phyloP scores from a whole-genome alignment of 768 basidiomycete species.

The Boletus eberwhitei region DNA sequence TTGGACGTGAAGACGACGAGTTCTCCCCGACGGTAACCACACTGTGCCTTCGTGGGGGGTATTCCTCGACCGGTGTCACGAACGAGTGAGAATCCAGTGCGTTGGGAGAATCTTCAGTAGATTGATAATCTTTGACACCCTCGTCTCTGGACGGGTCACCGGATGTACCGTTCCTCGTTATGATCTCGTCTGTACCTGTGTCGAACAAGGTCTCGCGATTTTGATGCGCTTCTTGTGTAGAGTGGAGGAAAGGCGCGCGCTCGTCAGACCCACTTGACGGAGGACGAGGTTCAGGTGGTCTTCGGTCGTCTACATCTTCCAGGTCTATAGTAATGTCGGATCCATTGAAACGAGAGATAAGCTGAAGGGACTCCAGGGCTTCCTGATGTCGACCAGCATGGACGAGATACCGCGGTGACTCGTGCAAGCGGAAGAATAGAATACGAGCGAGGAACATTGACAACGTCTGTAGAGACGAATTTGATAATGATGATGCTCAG shows the following conservation, averaged over 20 bases:
- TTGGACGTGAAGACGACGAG: slow-evolving; percentile 14
- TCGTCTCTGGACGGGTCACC: slow-evolving; percentile 18
- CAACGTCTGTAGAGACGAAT: slow-evolving; percentile 57
- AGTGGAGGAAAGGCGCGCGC: slow-evolving; percentile 28
- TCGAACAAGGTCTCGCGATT: neutral
- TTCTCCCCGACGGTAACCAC: slow-evolving; percentile 31
- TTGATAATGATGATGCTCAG: neutral
- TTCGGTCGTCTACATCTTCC: slow-evolving; percentile 61
- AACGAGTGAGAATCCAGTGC: slow-evolving; percentile 26
- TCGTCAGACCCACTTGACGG: slow-evolving; percentile 20
- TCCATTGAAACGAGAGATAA: slow-evolving; percentile 87
- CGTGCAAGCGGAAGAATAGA: slow-evolving; percentile 86
- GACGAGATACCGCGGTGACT: slow-evolving; percentile 92
- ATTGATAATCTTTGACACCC: slow-evolving; percentile 25
- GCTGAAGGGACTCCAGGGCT: slow-evolving; percentile 75
- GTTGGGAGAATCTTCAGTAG: slow-evolving; percentile 30
- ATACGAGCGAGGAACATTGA: slow-evolving; percentile 86
- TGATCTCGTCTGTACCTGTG: slow-evolving; percentile 12
- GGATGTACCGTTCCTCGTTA: neutral
- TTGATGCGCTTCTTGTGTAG: slow-evolving; percentile 13
- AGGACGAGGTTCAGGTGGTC: slow-evolving; percentile 21
- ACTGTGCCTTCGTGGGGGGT: slow-evolving; percentile 22
- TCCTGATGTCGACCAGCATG: slow-evolving; percentile 82
- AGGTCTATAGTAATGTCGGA: slow-evolving; percentile 62
- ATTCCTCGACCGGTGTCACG: slow-evolving; percentile 25